Evolutionary conservation across 495 filamentous ascomycete species (phyloP), one percentile per base, ranked within the genome.

Genomic region (Chaetomidium leptoderma): DNA sequence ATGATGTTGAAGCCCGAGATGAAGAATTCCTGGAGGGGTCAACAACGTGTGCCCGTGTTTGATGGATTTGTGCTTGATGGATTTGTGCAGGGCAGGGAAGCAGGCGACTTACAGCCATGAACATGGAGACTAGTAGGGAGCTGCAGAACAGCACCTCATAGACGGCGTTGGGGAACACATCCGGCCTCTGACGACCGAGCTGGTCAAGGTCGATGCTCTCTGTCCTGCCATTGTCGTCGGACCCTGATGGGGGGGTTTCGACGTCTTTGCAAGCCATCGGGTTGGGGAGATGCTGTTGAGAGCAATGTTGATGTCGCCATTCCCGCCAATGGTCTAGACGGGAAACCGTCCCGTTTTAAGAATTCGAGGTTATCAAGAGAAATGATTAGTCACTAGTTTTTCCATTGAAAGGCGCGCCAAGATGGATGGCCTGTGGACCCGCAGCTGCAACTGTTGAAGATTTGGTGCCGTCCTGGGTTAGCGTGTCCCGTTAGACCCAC

Each of bases 1-100:
- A 96, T 77, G 60, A 95, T 83, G 63, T 89, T 92, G 70, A 91
- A 96, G 44, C 91, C 91, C 40, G 86, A 90, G 35, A 92, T 85
- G 66, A 90, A 91, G 71, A 89, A 96, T 74, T 95, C 83, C 77
- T 78, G 58, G 30, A 11, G n/a, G 19, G 23, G 50, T 53, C 37
- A 40, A 23, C 37, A 33, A n/a, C n/a, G n/a, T n/a, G n/a, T n/a
- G n/a, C n/a, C n/a, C n/a, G n/a, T n/a, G n/a, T n/a, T n/a, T n/a
- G n/a, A n/a, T n/a, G n/a, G n/a, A n/a, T n/a, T n/a, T n/a, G n/a
- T n/a, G n/a, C n/a, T n/a, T n/a, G n/a, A n/a, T n/a, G n/a, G n/a
- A n/a, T n/a, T n/a, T n/a, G 40, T 26, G 6, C 35, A 37, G 35
- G 35, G 3, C 35, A 3, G 13, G 37, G 16, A 1, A n/a, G 16